Evolutionary conservation across 139 green algal species (phyloP).

Genomic region (Picochlorum sp.): DNA sequence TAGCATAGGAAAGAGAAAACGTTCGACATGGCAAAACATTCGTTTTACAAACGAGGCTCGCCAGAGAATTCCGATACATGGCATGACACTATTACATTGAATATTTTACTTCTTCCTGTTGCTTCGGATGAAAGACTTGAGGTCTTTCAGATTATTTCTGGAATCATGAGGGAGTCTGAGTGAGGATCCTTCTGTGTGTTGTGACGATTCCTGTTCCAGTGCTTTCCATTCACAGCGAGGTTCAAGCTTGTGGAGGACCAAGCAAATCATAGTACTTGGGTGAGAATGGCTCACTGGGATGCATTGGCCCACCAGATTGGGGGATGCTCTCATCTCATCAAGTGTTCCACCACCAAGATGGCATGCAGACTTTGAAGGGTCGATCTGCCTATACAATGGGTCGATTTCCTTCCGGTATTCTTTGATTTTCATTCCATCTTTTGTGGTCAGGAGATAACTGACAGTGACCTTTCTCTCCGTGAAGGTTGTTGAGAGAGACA

Average conservation of each 20-base stretch:
- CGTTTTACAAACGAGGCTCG: too few species aligned
- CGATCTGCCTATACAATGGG: background rate
- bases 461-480: too few species aligned
- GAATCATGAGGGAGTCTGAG: too few species aligned
- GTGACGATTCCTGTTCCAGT: too few species aligned
- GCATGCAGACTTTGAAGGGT: background rate
- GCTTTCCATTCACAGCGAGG: background rate
- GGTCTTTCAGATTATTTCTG: too few species aligned
- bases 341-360: background rate
- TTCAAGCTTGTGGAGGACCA: background rate
- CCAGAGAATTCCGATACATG: too few species aligned
- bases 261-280: conserved; percentile 1
- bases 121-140: too few species aligned
- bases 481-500: too few species aligned
- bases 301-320: background rate
- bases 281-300: background rate
- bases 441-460: background rate
- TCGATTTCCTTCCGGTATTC: background rate
- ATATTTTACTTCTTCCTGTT: too few species aligned
- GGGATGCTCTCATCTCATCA: background rate
- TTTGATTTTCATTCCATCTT: background rate
- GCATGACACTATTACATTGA: too few species aligned
- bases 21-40: too few species aligned
- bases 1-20: background rate
- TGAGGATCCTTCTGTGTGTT: too few species aligned